Conservation (phyloP, 495 filamentous ascomycete genomes). For the Usnea hakonensis region DNA sequence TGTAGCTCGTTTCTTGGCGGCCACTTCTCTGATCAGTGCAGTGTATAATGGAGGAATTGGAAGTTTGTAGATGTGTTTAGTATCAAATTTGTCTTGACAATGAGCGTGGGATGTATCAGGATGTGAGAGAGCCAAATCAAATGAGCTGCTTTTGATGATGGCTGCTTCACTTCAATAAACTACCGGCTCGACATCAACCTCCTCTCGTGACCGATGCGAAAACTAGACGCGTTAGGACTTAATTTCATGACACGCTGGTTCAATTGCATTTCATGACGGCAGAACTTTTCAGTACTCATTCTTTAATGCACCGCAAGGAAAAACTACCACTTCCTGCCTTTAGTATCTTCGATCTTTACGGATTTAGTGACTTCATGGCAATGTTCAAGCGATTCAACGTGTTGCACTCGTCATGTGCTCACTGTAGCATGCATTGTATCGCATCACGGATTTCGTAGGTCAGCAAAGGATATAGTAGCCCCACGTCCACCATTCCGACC, state of each 20-base stretch:
- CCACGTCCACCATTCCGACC: slow-evolving; percentile 2
- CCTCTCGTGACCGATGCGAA: neutral
- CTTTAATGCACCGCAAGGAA: neutral
- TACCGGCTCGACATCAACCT: neutral
- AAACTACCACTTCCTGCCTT: neutral
- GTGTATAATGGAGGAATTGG: neutral
- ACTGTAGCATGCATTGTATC: neutral
- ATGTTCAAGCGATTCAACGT: neutral
- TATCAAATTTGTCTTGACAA: neutral
- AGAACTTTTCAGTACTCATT: neutral
- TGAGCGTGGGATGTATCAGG: neutral
- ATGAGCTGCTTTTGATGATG: neutral
- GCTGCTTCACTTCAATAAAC: neutral
- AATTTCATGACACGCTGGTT: neutral
- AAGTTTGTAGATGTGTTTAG: neutral
- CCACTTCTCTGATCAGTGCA: neutral
- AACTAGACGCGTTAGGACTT: neutral
- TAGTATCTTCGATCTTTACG: neutral
- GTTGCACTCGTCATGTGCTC: neutral
- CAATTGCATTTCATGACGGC: neutral
- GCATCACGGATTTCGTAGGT: neutral
- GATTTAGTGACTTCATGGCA: neutral
- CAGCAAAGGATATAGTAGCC: slow-evolving; percentile 3
- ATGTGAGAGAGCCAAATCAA: neutral
- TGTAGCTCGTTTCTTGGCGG: neutral